phyloP scores from a whole-genome alignment of 768 basidiomycete genomes.

The Cubamyces sp. region DNA sequence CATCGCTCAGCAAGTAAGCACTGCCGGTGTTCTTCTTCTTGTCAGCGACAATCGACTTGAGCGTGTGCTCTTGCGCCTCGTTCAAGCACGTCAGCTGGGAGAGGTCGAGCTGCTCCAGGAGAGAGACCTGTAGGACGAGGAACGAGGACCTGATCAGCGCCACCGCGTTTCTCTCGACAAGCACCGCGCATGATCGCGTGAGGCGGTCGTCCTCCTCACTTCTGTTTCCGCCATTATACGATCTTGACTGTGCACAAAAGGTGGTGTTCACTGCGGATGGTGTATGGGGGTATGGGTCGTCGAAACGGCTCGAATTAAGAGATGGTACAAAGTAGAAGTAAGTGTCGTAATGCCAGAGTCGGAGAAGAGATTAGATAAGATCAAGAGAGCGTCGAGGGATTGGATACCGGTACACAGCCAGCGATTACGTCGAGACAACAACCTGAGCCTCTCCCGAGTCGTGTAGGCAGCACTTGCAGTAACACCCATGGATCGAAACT shows the following conservation, averaged over 20 bases:
- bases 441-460: too few species aligned
- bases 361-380: slow-evolving; percentile 31
- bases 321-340: slow-evolving; percentile 23
- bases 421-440: not conserved
- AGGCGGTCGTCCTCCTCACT: slow-evolving; percentile 12
- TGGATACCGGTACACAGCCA: not conserved
- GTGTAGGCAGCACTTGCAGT: not conserved
- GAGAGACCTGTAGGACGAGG: slow-evolving; percentile 45
- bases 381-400: slow-evolving; percentile 8
- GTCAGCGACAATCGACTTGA: slow-evolving; percentile 52
- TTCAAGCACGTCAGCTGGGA: slow-evolving; percentile 73
- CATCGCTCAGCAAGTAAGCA: slow-evolving; percentile 65
- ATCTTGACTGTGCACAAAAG: not conserved
- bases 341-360: slow-evolving; percentile 18
- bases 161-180: not conserved
- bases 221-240: slow-evolving; percentile 24
- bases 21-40: slow-evolving; percentile 49
- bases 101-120: slow-evolving; percentile 61
- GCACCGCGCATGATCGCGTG: not conserved
- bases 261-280: not conserved
- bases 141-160: not conserved
- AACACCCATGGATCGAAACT: not conserved
- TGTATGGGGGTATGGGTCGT: not conserved
- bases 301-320: slow-evolving; percentile 22
- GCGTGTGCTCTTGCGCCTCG: slow-evolving; percentile 53